Percentiles rank a stretch among this genome's conserved stretches.
phyloP scores from a whole-genome alignment of 768 basidiomycete species.

The Rhodotorula diobovata region DNA sequence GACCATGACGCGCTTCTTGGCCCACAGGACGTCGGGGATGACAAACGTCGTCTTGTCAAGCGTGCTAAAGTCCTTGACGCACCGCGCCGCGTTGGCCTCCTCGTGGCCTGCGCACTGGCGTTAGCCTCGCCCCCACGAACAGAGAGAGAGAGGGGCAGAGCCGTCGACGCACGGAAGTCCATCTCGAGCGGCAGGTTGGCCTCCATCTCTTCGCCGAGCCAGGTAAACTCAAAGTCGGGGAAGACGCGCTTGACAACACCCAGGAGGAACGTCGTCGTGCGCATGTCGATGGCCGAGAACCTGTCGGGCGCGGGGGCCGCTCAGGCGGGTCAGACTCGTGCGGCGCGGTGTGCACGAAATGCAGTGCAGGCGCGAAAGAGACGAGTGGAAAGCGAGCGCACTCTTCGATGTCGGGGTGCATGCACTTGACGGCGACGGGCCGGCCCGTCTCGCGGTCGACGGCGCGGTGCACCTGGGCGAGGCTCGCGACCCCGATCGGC shows the following conservation, averaged over 20 bases:
- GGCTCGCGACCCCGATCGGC: conserved; percentile 90
- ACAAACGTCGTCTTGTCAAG: conserved; percentile 71
- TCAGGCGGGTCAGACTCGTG: no score
- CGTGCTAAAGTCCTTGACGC: conserved; percentile 64
- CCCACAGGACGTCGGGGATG: conserved; percentile 70
- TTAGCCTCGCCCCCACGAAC: neutral
- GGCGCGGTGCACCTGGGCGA: conserved; percentile 92
- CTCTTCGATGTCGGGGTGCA: conserved; percentile 87
- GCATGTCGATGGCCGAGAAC: conserved; percentile 62
- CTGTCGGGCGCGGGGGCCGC: neutral
- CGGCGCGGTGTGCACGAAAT: no score
- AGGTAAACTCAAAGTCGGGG: conserved; percentile 81
- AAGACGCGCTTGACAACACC: conserved; percentile 88
- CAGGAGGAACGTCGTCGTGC: conserved; percentile 51
- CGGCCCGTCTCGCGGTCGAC: conserved; percentile 65
- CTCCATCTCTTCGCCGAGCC: conserved; percentile 75
- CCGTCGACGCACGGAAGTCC: conserved; percentile 66
- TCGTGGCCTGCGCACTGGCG: conserved; percentile 57
- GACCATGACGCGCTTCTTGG: conserved; percentile 76
- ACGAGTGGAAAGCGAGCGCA: conserved; percentile 52
- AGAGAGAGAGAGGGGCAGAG: neutral
- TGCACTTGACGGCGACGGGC: conserved; percentile 75
- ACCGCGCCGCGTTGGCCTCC: conserved; percentile 73
- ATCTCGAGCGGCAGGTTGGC: conserved; percentile 86
- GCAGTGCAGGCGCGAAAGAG: no score